Evolutionary conservation across 1,284 basidiomycete species (phyloP).

Genomic region (Ganoderma meredithae): DNA sequence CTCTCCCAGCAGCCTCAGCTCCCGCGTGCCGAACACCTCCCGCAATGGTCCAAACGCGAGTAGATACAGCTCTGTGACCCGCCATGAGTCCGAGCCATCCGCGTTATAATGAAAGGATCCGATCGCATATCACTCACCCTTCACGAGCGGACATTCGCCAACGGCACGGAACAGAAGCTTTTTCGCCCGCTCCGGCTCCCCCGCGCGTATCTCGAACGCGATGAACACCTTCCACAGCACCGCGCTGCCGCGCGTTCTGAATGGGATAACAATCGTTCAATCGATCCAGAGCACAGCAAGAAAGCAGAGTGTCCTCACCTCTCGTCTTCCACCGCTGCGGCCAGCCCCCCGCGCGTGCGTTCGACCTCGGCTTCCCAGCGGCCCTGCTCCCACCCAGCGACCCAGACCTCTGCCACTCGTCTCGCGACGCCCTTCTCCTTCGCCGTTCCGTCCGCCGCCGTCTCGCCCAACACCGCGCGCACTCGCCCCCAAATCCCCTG

Average conservation of each 20-base stretch:
- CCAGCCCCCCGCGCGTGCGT: conserved; percentile 69
- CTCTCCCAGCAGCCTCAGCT: conserved; percentile 76
- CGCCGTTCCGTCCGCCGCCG: conserved; percentile 35
- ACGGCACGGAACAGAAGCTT: conserved; percentile 82
- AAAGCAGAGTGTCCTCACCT: conserved; percentile 45
- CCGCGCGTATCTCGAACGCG: conserved; percentile 81
- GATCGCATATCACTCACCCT: conserved; percentile 58
- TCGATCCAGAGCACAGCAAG: conserved; percentile 2
- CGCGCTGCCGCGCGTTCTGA: conserved; percentile 72
- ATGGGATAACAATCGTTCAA: conserved; percentile 11
- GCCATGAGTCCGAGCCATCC: conserved; percentile 23
- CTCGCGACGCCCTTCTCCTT: conserved; percentile 64
- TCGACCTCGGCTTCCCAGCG: conserved; percentile 75
- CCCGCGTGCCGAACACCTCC: conserved; percentile 66
- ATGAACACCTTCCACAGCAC: conserved; percentile 83
- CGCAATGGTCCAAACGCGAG: conserved; percentile 84
- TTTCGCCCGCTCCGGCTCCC: conserved; percentile 73
- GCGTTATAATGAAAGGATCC: conserved; percentile 13
- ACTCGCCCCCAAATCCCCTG: conserved; percentile 78
- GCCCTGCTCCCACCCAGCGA: conserved; percentile 77
- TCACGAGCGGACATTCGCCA: conserved; percentile 80
- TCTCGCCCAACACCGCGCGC: conserved; percentile 57
- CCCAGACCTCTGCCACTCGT: conserved; percentile 75
- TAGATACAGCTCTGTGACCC: conserved; percentile 79
- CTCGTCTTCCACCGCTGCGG: conserved; percentile 66